These are phyloP conservation scores for Geotrichum australiense DNA, from an alignment of 1,139 yeast species.

Conservation along the genomic window DNA sequence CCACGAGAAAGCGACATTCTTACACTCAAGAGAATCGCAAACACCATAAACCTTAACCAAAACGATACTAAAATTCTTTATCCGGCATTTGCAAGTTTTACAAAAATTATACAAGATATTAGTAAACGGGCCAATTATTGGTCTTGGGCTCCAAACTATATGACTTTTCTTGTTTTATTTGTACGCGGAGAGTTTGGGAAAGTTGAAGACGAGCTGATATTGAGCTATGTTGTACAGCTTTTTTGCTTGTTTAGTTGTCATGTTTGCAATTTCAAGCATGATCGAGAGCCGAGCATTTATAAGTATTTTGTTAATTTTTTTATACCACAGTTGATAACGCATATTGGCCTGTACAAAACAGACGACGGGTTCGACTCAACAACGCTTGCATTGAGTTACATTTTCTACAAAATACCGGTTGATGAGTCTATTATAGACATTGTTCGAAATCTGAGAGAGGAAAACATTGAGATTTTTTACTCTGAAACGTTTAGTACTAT, in stretches of 20 bases:
- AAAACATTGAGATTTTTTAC: constrained; percentile 4
- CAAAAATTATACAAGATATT: constrained; percentile 4
- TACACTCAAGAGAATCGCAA: constrained; percentile 6
- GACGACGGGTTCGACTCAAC: constrained; percentile 2
- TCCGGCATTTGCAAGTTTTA: constrained; percentile 5
- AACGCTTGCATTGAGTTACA: constrained; percentile 7
- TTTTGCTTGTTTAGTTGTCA: constrained; percentile 12
- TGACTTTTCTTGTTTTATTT: constrained; percentile 11
- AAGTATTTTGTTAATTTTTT: constrained; percentile 9
- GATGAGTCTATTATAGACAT: constrained; percentile 1
- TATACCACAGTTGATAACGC: constrained; percentile 6
- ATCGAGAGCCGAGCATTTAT: constrained; percentile 7
- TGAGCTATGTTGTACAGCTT: constrained; percentile 4
- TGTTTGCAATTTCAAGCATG: constrained; percentile 12
- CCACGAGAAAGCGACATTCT: constrained; percentile 11
- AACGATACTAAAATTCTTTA: constrained; percentile 1
- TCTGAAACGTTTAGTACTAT: background rate
- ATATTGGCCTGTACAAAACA: background rate
- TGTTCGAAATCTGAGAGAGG: constrained; percentile 1
- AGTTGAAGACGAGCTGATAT: background rate
- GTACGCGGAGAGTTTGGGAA: constrained; percentile 7
- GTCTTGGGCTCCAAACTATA: constrained; percentile 16
- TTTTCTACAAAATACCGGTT: constrained; percentile 11
- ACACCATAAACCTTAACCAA: constrained; percentile 1
- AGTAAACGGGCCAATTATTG: constrained; percentile 13